Evolutionary conservation across 208 protist species (phyloP), one percentile per base, ranked within the genome.

Genomic region (Crithidia acanthocephali): DNA sequence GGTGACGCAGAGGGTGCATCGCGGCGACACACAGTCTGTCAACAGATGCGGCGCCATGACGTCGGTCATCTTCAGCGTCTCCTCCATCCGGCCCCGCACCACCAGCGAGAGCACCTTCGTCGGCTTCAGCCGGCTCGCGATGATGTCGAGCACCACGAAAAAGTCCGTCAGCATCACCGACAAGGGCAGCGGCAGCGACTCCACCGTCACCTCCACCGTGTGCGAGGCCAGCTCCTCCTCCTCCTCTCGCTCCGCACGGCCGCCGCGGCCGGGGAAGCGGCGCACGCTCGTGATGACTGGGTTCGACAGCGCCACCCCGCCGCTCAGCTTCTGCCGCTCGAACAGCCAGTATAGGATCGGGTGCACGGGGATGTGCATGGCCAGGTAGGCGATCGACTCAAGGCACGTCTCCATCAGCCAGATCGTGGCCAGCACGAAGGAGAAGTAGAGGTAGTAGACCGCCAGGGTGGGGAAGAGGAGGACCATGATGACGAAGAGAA

Each of bases 391-490:
- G 35, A 86, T 60, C 3, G 74, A 28, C n/a, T 84, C 63, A 7
- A 98, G 71, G 30, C 66, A 76, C 33, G 78, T 80, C 68, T 95
- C 81, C 28, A 89, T 71, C 2, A 67, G 3, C 63, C 83, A 84
- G 10, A 97, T 69, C 8, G 76, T 81, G 5, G 79, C 57, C 22
- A 90, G 82, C 13, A 93, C 76, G 5, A 92, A 73, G 23, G 91
- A 83, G 70, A 98, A 98, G 68, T 96, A 98, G 11, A 95, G 55
- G 79, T 98, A 98, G 84, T 98, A 98, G 11, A 98, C 86, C 5
- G 80, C 74, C 9, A 98, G 71, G 2, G 97, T 98, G 9, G 96
- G 95, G 47, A 97, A 91, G 20, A 98, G 81, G 55, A 98, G 98
- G 27, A 92, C 76, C 25, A 86, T 72, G 2, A 98, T 83, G 27